Base-by-base conservation (phyloP, 2,329 filamentous ascomycete species). In the Teratosphaeria zuluensis region DNA sequence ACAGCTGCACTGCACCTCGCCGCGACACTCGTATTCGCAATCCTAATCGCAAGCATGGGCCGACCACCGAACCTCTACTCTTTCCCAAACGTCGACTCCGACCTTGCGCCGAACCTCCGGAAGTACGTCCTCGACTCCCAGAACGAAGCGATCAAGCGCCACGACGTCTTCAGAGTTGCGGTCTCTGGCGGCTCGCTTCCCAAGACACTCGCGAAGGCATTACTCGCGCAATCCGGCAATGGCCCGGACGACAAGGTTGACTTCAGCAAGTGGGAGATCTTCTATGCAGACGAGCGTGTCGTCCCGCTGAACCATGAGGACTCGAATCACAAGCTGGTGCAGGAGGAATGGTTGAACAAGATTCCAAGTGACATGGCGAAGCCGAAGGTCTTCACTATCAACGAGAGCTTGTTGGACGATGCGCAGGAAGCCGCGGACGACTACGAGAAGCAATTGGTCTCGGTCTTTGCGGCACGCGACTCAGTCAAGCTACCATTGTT, bases 251-350 rank as follows among this genome's bases (percentile, higher is more conserved):
- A 91, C 70, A 81, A 78, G 3, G 76, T 92, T 65, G 80, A 88
- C 68, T 96, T 95, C 76, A 79, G 81, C 72, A 90, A 89, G 74
- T 99, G 94, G 94, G 89, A 97, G 70, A 90, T 99, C 71, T 99
- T 97, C 81, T 97, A 96, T 75, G 92, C 92, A 71, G 94, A 99
- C 73, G 94, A 99, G 81, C 89, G 94, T 70, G 90, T 90, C 67
- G 94, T 97, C 56, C 89, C 94, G 24, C 86, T 96, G 66, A 86
- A 94, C 74, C 88, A 97, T 76, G 82, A 84, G 65, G 92, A 99
- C 78, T 96, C 91, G 78, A 99, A 97, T 78, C 96, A 96, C 77
- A 84, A 80, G 61, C 84, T 96, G 52, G 78, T 97, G 66, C 94
- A 96, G 79, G 79, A 84, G 54, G 91, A 96, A 76, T 81, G 96